These are phyloP conservation scores for Dunaliella primolecta DNA, from an alignment of 139 green algal species.

Conservation along the genomic window DNA sequence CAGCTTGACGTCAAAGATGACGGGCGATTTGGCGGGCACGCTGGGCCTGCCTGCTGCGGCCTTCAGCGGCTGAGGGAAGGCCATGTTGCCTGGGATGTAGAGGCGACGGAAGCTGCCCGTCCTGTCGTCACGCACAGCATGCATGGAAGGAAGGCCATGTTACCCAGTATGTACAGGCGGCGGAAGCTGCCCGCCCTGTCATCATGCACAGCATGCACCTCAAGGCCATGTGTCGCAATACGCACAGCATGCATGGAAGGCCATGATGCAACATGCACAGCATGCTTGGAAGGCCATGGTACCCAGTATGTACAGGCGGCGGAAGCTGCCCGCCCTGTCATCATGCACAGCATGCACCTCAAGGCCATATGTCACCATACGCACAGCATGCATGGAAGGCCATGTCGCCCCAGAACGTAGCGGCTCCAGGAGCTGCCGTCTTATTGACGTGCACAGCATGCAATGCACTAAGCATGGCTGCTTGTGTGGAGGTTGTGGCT, in stretches of 20 bases:
- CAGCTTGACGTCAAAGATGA: constrained; percentile 94
- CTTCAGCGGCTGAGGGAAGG: constrained; percentile 88
- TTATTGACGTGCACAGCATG: too few relatives aligned
- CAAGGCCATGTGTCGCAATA: too few relatives aligned
- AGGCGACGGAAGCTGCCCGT: constrained; percentile 79
- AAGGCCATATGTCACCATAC: too few relatives aligned
- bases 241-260: too few relatives aligned
- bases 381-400: too few relatives aligned
- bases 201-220: too few relatives aligned
- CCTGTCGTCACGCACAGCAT: too few relatives aligned
- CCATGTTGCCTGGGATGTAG: constrained; percentile 90
- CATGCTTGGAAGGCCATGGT: constrained; percentile 87
- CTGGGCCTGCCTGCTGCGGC: constrained; percentile 63
- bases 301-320: constrained; percentile 91
- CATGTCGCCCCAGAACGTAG: constrained; percentile 87
- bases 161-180: constrained; percentile 89
- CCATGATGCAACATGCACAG: too few relatives aligned
- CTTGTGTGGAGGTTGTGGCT: too few relatives aligned
- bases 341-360: too few relatives aligned
- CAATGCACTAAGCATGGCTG: too few relatives aligned
- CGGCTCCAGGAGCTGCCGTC: constrained; percentile 83
- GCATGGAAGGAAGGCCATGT: constrained; percentile 89
- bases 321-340: constrained; percentile 70
- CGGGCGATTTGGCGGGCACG: constrained; percentile 69
- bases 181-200: constrained; percentile 74